Base-by-base conservation (phyloP, 2,329 filamentous ascomycete genomes). In the Intubia oerlemansii region DNA sequence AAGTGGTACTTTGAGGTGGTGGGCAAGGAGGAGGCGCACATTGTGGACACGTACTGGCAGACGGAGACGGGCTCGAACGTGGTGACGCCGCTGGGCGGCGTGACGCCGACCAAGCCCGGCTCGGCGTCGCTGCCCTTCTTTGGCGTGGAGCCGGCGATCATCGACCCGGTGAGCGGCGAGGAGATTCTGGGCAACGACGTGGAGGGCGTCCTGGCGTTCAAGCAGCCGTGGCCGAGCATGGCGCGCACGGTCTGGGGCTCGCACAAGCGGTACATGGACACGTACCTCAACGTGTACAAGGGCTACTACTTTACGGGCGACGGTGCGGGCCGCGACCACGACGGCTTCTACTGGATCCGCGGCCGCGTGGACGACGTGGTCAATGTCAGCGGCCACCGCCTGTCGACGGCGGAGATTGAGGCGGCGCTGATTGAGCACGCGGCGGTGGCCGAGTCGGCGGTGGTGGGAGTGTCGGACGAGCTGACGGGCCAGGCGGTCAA, bases 331-430 rank as follows among this genome's bases (percentile, higher is more conserved):
- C 79, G 88, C 47, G 88, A 98, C 50, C 78, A 92, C 53, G 88
- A 98, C 44, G 88, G 88, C 32, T 98, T 93, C 62, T 98, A 95
- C 69, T 98, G 88, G 88, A 98, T 98, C 50, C 80, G 88, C 37
- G 88, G 88, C 39, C 82, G 88, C 52, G 88, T 98, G 30, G 88
- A 98, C 47, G 88, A 98, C 44, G 88, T 98, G 24, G 85, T 98
- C 51, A 98, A 98, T 53, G 88, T 98, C 36, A 88, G 78, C 42
- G 88, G 88, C 17, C 88, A 98, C 54, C 76, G 88, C 50, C 64
- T 98, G 37, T 95, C 85, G 11, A 98, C 88, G 8, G 85, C 88
- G 20, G 88, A 98, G 53, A 98, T 98, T 39, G 88, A 98, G 56
- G 88, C 88, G 17, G 88, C 88, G 12, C 70, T 98, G 27, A 74